Conservation (phyloP, 2,329 filamentous ascomycete species). For the Arthroderma sp. region DNA sequence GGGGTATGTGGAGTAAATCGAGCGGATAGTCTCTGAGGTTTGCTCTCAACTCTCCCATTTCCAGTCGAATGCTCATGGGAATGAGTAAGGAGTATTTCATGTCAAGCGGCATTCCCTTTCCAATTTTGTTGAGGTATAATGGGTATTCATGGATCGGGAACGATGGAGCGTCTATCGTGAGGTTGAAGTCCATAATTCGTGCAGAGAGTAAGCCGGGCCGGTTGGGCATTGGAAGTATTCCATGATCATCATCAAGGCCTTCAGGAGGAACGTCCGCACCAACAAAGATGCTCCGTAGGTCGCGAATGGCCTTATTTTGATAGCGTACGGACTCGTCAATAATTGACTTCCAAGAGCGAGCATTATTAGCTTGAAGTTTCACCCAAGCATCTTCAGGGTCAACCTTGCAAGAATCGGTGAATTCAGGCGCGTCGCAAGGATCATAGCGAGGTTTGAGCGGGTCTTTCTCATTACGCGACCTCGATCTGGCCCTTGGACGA, state of each 20-base stretch:
- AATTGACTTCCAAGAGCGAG: conserved; percentile 80
- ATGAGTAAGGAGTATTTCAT: conserved; percentile 84
- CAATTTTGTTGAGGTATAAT: conserved; percentile 71
- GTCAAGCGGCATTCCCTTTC: conserved; percentile 90
- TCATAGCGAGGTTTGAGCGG: conserved; percentile 51
- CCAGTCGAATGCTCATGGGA: conserved; percentile 77
- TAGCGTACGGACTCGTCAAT: conserved; percentile 64
- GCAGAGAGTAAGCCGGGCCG: conserved; percentile 72
- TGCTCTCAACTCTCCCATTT: conserved; percentile 81
- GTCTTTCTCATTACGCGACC: conserved; percentile 21
- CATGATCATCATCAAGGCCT: conserved; percentile 70
- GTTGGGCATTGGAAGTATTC: conserved; percentile 71
- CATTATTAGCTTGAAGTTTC: conserved; percentile 65
- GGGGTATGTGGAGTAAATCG: conserved; percentile 78
- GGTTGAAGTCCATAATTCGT: conserved; percentile 68
- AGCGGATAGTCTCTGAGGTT: conserved; percentile 85
- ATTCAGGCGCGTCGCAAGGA: conserved; percentile 58
- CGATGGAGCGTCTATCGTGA: conserved; percentile 81
- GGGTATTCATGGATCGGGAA: conserved; percentile 74
- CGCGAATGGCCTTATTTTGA: conserved; percentile 61
- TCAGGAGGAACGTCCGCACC: conserved; percentile 69
- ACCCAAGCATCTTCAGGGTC: conserved; percentile 63
- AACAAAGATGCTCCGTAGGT: conserved; percentile 68
- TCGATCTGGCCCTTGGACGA: conserved; percentile 18
- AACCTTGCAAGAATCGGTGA: conserved; percentile 60